Base-by-base conservation (phyloP, 768 basidiomycete genomes). In the Lactifluus subvellereus region DNA sequence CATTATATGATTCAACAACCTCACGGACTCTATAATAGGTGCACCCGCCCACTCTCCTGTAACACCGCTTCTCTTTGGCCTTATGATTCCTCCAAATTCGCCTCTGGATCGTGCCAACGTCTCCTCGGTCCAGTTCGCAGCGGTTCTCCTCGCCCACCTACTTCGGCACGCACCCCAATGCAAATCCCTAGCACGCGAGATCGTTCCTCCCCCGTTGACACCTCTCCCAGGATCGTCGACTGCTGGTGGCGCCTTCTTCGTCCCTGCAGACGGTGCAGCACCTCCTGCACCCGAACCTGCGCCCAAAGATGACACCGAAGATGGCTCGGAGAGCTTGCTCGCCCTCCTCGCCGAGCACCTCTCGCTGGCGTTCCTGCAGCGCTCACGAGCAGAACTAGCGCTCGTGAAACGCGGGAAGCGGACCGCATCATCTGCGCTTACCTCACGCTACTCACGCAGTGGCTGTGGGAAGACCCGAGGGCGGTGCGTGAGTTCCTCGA, bases 381-480 rank as follows among this genome's bases (percentile, higher is more conserved):
- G 88, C 27, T 83, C 84, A 7, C 79, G 91, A 38, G 77, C 84
- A 11, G 79, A 87, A 67, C 79, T 84, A 27, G 85, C 86, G 6
- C 84, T 43, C 79, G 79, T 50, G 91, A 95, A 68, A 80, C 84
- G 14, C 78, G 88, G 54, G 95, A 97, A 69, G 98, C 94, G 93
- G 93, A 94, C 65, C 80, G 93, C 62, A 77, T 96, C 52, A 86
- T 94, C 69, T 85, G 91, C 8, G 89, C 87, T 0, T 96, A 98
- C 71, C 77, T 98, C 40, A 83, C 84, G 53, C 73, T 97, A 58
- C 79, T 99, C 37, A 80, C 84, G 4, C 92, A 94, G 65, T 99
- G 97, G 97, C 78, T 97, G 7, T 99, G 95, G 95, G 96, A 98
- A 69, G 95, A 97, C 69, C 86, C 94, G 0, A 82, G 79, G 57